Evolutionary conservation across 106 monocot genomes (phyloP).

Genomic region (Apostasia shenzhenica): DNA sequence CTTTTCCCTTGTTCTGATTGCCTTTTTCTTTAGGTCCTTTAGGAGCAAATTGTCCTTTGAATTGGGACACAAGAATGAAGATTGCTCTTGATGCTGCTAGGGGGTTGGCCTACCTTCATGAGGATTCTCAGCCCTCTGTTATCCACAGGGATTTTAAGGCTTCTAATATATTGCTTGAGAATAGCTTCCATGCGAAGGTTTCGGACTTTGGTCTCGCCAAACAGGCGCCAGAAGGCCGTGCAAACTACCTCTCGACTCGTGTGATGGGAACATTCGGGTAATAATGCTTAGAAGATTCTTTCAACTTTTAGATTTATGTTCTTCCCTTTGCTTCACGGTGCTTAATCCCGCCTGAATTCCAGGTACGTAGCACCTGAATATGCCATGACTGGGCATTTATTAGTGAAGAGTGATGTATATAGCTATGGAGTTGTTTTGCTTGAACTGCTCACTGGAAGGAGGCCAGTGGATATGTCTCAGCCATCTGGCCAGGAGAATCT

Average conservation of each 20-base stretch:
- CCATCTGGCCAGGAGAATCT: slow-evolving; percentile 73
- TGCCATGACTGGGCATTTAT: slow-evolving; percentile 83
- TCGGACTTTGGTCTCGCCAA: slow-evolving; percentile 98
- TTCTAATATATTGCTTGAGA: slow-evolving; percentile 94
- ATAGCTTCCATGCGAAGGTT: slow-evolving; percentile 93
- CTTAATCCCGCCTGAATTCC: not conserved
- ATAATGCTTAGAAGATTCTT: not conserved
- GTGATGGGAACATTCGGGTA: slow-evolving; percentile 99
- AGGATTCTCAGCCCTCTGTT: slow-evolving; percentile 99
- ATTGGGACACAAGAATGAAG: slow-evolving; percentile 98
- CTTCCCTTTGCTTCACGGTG: not conserved
- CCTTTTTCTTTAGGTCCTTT: slow-evolving; percentile 43
- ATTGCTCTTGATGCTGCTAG: slow-evolving; percentile 98
- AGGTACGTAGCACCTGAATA: slow-evolving; percentile 87
- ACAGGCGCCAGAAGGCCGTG: slow-evolving; percentile 91
- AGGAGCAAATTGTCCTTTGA: slow-evolving; percentile 79
- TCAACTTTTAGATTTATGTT: not conserved
- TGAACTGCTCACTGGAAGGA: slow-evolving; percentile 63
- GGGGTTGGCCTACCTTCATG: slow-evolving; percentile 90
- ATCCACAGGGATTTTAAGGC: slow-evolving; percentile 99
- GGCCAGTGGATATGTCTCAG: slow-evolving; percentile 69
- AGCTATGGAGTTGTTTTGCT: slow-evolving; percentile 80
- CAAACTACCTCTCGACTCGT: slow-evolving; percentile 88
- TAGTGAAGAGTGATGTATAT: slow-evolving; percentile 83
- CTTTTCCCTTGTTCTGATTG: not conserved